Conservation (phyloP, 306 rosid genomes). For the Cucurbita argyrosperma region DNA sequence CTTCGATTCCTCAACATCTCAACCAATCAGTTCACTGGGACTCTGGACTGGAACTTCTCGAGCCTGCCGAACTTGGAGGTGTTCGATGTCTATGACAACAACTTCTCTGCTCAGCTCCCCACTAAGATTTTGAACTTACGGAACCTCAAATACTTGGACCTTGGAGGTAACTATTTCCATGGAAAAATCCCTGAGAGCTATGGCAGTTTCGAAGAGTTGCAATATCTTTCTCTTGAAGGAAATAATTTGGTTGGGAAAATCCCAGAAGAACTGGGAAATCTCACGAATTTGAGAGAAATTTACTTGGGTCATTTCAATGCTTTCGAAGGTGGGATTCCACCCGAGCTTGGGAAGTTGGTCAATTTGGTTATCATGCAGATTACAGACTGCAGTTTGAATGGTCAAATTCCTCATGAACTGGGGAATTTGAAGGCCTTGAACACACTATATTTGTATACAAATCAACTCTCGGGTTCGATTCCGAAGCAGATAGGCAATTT, state of each 20-base stretch:
- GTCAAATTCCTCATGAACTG: slow-evolving; percentile 52
- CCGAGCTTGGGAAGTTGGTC: slow-evolving; percentile 44
- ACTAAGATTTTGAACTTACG: slow-evolving; percentile 26
- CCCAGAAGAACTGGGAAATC: slow-evolving; percentile 66
- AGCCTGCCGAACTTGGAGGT: slow-evolving; percentile 40
- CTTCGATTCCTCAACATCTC: slow-evolving; percentile 68
- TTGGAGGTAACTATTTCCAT: slow-evolving; percentile 60
- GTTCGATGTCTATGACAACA: slow-evolving; percentile 61
- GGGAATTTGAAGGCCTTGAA: slow-evolving; percentile 51
- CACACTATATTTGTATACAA: slow-evolving; percentile 57
- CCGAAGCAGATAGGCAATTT: slow-evolving; percentile 62
- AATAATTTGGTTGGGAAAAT: slow-evolving; percentile 57
- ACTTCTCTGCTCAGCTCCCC: slow-evolving; percentile 62
- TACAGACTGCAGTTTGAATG: slow-evolving; percentile 50
- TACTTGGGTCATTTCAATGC: slow-evolving; percentile 64
- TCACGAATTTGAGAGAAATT: slow-evolving; percentile 41
- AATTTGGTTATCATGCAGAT: slow-evolving; percentile 60
- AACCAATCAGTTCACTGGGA: slow-evolving; percentile 48
- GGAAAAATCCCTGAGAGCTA: slow-evolving; percentile 53
- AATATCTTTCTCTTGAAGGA: slow-evolving; percentile 63
- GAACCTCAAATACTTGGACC: slow-evolving; percentile 53
- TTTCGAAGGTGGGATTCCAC: slow-evolving; percentile 70
- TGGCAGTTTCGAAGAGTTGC: slow-evolving; percentile 34
- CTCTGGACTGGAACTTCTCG: slow-evolving; percentile 49
- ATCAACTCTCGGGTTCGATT: slow-evolving; percentile 52